phyloP scores from a whole-genome alignment of 148 eudicot species.

The Euryodendron excelsum region DNA sequence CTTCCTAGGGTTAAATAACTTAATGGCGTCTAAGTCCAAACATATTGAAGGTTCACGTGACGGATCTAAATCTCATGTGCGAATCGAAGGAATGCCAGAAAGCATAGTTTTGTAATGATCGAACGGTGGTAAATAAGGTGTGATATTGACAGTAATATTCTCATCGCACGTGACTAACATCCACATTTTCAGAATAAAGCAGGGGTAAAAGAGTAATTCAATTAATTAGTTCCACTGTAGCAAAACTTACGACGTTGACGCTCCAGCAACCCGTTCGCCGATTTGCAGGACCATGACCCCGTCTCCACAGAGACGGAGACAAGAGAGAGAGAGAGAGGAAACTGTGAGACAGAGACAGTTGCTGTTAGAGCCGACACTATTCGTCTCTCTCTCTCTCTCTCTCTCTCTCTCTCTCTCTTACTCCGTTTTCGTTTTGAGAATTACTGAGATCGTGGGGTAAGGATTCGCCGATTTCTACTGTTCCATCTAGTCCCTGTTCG shows the following conservation, averaged over 20 bases:
- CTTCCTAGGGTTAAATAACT: too few relatives aligned
- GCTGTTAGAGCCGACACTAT: too few relatives aligned
- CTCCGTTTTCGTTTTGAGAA: background rate
- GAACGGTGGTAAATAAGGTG: background rate
- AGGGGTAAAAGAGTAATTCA: constrained; percentile 21
- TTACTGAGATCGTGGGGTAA: background rate
- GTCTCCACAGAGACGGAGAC: too few relatives aligned
- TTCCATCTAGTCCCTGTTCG: background rate
- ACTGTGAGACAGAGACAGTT: background rate
- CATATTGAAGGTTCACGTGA: too few relatives aligned
- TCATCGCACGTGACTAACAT: constrained; percentile 20
- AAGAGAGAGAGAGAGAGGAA: constrained; percentile 20
- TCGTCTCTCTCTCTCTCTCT: background rate
- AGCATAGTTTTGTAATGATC: background rate
- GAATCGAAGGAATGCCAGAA: too few relatives aligned
- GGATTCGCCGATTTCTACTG: constrained; percentile 4
- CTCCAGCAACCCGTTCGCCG: constrained; percentile 5
- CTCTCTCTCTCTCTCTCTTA: constrained; percentile 1
- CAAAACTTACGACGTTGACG: constrained; percentile 21
- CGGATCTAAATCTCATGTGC: too few relatives aligned
- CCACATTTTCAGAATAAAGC: background rate
- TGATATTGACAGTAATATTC: background rate
- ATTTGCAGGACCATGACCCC: constrained; percentile 1
- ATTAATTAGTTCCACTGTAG: too few relatives aligned
- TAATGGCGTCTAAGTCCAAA: too few relatives aligned